Conservation (phyloP, 495 filamentous ascomycete genomes). For the Talaromyces wortmannii region DNA sequence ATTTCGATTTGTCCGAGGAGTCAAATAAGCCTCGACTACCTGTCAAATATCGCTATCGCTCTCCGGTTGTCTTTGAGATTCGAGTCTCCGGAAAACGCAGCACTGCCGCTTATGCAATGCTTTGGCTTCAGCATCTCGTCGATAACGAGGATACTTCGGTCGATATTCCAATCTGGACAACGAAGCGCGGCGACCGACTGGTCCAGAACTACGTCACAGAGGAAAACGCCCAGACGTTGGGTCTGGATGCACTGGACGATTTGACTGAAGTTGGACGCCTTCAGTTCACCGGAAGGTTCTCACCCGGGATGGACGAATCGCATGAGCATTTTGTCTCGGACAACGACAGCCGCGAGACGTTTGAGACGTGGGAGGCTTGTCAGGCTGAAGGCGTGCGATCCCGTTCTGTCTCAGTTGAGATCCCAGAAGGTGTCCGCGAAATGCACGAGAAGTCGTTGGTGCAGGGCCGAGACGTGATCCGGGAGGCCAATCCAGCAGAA, state of each 20-base stretch:
- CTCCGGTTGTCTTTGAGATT: slow-evolving; percentile 85
- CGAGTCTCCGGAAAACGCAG: slow-evolving; percentile 59
- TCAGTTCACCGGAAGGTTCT: slow-evolving; percentile 72
- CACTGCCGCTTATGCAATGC: slow-evolving; percentile 63
- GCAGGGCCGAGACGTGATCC: slow-evolving; percentile 72
- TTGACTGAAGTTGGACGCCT: slow-evolving; percentile 74
- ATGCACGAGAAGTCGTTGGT: slow-evolving; percentile 76
- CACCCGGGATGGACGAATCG: slow-evolving; percentile 84
- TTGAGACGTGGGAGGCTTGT: slow-evolving; percentile 91
- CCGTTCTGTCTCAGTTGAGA: slow-evolving; percentile 55
- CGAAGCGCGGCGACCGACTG: slow-evolving; percentile 61
- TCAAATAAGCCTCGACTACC: slow-evolving; percentile 60
- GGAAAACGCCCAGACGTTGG: slow-evolving; percentile 49
- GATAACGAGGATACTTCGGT: slow-evolving; percentile 71
- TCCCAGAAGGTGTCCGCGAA: slow-evolving; percentile 58
- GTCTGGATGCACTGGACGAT: slow-evolving; percentile 60
- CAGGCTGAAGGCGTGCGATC: slow-evolving; percentile 73
- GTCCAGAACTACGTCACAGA: slow-evolving; percentile 89
- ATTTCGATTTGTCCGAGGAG: slow-evolving; percentile 60
- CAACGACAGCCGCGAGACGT: slow-evolving; percentile 86
- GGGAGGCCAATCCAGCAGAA: slow-evolving; percentile 59
- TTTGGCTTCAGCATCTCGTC: slow-evolving; percentile 81
- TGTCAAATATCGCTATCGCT: slow-evolving; percentile 82
- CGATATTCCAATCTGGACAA: slow-evolving; percentile 82
- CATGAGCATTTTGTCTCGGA: slow-evolving; percentile 78